Evolutionary conservation across 106 monocot genomes (phyloP).

Genomic region (Allium fistulosum): DNA sequence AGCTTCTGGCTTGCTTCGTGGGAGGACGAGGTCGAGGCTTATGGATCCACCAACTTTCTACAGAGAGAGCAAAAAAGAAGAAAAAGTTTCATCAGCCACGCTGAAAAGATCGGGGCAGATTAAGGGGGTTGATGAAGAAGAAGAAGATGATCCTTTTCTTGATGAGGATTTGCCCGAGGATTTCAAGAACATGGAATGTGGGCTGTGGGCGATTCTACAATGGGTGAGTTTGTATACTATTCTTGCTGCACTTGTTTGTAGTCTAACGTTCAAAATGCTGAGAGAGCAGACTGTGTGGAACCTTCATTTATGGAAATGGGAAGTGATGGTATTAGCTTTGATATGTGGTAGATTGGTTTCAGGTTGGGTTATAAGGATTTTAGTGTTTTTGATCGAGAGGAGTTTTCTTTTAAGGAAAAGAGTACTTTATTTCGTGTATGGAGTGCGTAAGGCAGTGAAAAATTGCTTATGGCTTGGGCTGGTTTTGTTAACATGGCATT

Average conservation of each 20-base stretch:
- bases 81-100: constrained; percentile 12
- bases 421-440: constrained; percentile 89
- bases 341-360: constrained; percentile 66
- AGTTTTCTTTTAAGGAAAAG: constrained; percentile 64
- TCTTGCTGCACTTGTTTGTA: constrained; percentile 38
- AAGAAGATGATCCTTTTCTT: constrained; percentile 73
- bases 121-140: constrained; percentile 33
- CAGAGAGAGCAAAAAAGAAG: not conserved
- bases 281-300: constrained; percentile 27
- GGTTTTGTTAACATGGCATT: constrained; percentile 60
- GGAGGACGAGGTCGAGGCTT: constrained; percentile 34
- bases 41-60: constrained; percentile 21
- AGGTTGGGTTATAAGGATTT: constrained; percentile 59
- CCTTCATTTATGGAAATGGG: constrained; percentile 81
- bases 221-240: constrained; percentile 47
- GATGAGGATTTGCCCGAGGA: constrained; percentile 57
- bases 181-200: constrained; percentile 17
- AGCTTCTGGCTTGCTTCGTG: constrained; percentile 10
- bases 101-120: constrained; percentile 3
- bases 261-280: constrained; percentile 31
- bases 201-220: constrained; percentile 23
- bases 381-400: constrained; percentile 64
- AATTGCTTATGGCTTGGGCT: constrained; percentile 79
- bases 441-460: constrained; percentile 57
- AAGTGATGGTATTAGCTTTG: constrained; percentile 47